Percentiles rank a stretch among this genome's conserved stretches.
These are phyloP conservation scores for Kondoa subrosea DNA, from an alignment of 768 basidiomycete genomes.

Conservation along the genomic window DNA sequence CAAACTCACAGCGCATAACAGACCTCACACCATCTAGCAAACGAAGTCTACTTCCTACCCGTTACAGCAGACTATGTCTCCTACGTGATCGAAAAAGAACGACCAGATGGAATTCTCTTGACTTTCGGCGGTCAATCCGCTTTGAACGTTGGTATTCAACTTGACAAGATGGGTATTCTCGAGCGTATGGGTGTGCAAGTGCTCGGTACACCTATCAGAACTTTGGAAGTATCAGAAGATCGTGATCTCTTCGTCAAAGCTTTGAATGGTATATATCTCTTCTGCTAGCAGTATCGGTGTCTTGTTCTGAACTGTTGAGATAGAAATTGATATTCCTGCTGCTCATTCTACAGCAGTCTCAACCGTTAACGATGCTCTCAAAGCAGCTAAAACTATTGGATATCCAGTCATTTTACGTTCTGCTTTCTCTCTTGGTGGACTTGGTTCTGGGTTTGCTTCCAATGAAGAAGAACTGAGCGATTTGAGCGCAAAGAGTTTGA, in stretches of 20 bases:
- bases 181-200: conserved; percentile 85
- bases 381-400: conserved; percentile 76
- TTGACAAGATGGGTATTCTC: conserved; percentile 90
- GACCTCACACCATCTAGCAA: conserved; percentile 90
- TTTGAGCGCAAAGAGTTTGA: conserved; percentile 74
- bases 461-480: conserved; percentile 87
- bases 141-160: conserved; percentile 86
- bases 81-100: conserved; percentile 93
- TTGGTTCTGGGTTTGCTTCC: conserved; percentile 94
- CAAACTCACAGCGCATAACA: conserved; percentile 82
- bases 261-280: conserved; percentile 54
- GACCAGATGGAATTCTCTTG: conserved; percentile 88
- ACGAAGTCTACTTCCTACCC: conserved; percentile 92
- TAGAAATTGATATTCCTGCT: conserved; percentile 92
- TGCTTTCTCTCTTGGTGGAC: conserved; percentile 92
- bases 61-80: conserved; percentile 95
- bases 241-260: conserved; percentile 90
- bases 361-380: conserved; percentile 78
- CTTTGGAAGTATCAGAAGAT: conserved; percentile 91
- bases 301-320: background rate
- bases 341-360: conserved; percentile 93
- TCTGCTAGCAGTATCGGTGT: background rate
- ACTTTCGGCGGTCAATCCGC: conserved; percentile 98
- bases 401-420: conserved; percentile 90
- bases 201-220: conserved; percentile 83